These are phyloP conservation scores for Nigrospora sphaerica DNA, from an alignment of 2,329 filamentous ascomycete genomes.

Conservation along the genomic window DNA sequence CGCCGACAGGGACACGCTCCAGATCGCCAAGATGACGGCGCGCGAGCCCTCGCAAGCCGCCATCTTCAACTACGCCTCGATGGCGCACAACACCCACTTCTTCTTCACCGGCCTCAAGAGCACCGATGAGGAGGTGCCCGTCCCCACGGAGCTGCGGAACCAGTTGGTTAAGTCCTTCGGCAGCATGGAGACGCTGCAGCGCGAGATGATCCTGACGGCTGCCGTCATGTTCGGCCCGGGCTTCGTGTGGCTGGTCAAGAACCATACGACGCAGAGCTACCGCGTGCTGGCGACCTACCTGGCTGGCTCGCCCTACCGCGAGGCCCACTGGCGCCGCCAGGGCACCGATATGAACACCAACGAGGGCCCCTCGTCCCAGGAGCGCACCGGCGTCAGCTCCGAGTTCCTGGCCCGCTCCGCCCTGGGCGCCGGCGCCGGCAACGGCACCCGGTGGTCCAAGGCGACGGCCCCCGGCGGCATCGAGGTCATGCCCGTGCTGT, in stretches of 20 bases:
- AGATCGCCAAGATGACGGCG: constrained; percentile 67
- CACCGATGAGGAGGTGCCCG: constrained; percentile 5
- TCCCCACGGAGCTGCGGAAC: constrained; percentile 33
- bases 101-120: constrained; percentile 58
- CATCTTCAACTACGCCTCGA: constrained; percentile 92
- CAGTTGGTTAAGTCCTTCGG: constrained; percentile 68
- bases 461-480: constrained; percentile 55
- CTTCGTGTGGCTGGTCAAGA: constrained; percentile 88
- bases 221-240: constrained; percentile 92
- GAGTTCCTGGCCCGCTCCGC: constrained; percentile 33
- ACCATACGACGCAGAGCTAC: constrained; percentile 30
- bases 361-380: constrained; percentile 24
- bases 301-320: constrained; percentile 80
- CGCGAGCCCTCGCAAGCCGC: constrained; percentile 71
- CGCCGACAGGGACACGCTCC: constrained; percentile 54
- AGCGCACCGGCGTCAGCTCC: constrained; percentile 14
- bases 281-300: constrained; percentile 84
- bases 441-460: constrained; percentile 16
- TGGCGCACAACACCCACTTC: constrained; percentile 87
- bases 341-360: constrained; percentile 63
- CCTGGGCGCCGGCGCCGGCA: constrained; percentile 14
- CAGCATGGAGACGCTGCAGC: constrained; percentile 72
- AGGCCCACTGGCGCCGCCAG: constrained; percentile 74
- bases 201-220: constrained; percentile 74
- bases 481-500: constrained; percentile 70